Base-by-base conservation (phyloP, 768 basidiomycete species). In the Rubroboletus satanas region DNA sequence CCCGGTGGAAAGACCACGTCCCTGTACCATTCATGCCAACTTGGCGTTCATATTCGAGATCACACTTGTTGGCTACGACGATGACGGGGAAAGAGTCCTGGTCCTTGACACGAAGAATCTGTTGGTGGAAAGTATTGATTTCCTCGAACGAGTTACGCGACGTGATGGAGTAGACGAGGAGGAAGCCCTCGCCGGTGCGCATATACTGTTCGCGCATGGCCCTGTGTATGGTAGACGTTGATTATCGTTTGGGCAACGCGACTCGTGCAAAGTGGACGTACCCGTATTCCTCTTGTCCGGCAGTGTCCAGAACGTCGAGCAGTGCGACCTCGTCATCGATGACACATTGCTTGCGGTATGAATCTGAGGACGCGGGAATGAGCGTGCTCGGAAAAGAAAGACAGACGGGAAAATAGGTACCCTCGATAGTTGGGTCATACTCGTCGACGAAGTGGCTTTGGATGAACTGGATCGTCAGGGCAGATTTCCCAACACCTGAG, bases 191-290 rank as follows among this genome's bases (percentile, higher is more conserved):
- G 57, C 96, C 96, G 28, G 94, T 93, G 49, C 94, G 85, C 94
- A 98, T 98, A 77, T 98, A 98, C 67, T 98, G 96, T 68, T 98
- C 96, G 45, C 96, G 87, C 96, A 98, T 98, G 23, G 96, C 96
- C 54, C 93, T 95, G 68, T 48, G 56, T 18, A 59, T 48, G 14
- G 32, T 21, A 36, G 23, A 36, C 36, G 31, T 42, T 52, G 61
- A 35, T 48, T 32, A 55, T 45, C 28, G 31, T 45, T 12, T 26
- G 44, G 42, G 53, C 36, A 53, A 56, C 26, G 52, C 37, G 36
- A 26, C 37, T 37, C 54, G 18, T 8, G n/a, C 14, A n/a, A 39
- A 41, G 36, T 7, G 39, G 12, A 80, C 88, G 52, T 54, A 93
- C 93, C 92, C 92, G 66, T 98, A 98, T 79, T 98, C 96, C 73